Conservation (phyloP, 2,329 filamentous ascomycete species). For the Cordyceps javanica region DNA sequence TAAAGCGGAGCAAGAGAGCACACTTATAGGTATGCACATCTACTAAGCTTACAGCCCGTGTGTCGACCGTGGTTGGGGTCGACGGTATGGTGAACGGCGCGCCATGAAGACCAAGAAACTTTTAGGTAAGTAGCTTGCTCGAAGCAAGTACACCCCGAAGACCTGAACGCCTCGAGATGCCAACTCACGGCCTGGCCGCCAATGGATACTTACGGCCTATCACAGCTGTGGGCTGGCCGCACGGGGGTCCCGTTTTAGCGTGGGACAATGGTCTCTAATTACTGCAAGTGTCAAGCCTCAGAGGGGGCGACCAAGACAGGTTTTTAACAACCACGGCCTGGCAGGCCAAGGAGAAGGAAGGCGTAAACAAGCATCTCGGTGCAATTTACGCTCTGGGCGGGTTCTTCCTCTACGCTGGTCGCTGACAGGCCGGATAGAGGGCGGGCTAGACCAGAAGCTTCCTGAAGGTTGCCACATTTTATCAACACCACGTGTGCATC, state of each 20-base stretch:
- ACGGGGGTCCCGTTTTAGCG: slow-evolving; percentile 2
- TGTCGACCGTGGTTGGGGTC: not conserved
- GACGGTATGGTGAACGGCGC: not conserved
- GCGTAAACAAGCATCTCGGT: too few relatives aligned
- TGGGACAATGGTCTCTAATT: not conserved
- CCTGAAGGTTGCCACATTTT: too few relatives aligned
- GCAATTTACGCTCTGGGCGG: too few relatives aligned
- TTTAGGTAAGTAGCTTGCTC: too few relatives aligned
- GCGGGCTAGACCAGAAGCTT: too few relatives aligned
- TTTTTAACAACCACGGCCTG: too few relatives aligned
- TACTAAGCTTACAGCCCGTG: not conserved
- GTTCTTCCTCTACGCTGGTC: too few relatives aligned
- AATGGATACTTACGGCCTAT: slow-evolving; percentile 7
- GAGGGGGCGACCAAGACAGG: not conserved
- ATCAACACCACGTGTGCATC: too few relatives aligned
- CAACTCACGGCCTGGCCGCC: not conserved
- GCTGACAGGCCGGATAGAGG: too few relatives aligned
- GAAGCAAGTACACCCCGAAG: too few relatives aligned
- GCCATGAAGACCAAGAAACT: not conserved
- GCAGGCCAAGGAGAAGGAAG: too few relatives aligned
- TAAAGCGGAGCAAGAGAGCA: not conserved
- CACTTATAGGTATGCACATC: not conserved
- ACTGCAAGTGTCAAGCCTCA: not conserved
- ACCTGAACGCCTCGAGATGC: too few relatives aligned
- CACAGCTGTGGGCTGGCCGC: not conserved